Evolutionary conservation across 352 stramenopile species (phyloP).

Genomic region (Phytophthora macrochlamydospora): DNA sequence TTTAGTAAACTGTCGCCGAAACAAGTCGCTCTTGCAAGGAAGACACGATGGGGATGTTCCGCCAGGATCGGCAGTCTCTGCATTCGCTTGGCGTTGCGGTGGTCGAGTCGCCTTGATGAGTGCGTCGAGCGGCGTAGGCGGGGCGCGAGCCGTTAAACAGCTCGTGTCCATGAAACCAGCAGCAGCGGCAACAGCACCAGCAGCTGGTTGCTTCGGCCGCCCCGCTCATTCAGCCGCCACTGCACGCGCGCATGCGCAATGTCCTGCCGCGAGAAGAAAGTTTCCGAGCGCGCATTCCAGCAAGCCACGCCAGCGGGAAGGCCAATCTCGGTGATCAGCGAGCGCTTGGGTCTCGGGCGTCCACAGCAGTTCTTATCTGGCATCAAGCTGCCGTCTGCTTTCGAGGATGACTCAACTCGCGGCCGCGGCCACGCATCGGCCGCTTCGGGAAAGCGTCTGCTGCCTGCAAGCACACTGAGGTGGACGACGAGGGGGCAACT

Average conservation of each 20-base stretch:
- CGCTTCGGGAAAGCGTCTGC: neutral
- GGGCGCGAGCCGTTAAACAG: neutral
- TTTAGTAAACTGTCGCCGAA: no score
- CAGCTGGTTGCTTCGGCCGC: no score
- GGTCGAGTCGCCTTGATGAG: neutral
- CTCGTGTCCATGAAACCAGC: neutral
- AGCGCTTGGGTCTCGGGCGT: neutral
- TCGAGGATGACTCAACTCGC: neutral
- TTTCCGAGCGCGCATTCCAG: neutral
- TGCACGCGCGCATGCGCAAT: no score
- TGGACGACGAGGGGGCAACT: constrained; percentile 1
- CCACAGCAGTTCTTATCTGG: neutral
- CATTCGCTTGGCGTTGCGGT: neutral
- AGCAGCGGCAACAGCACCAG: no score
- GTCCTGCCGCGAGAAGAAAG: no score
- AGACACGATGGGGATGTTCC: neutral
- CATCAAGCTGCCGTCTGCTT: neutral
- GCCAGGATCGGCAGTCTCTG: neutral
- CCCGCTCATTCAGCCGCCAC: no score
- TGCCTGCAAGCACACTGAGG: neutral
- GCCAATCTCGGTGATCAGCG: neutral
- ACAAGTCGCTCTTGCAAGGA: no score
- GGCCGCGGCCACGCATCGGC: neutral
- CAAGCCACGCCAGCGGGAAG: neutral
- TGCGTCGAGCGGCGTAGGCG: neutral